A percentile compares a stretch with the other conserved stretches of the same genome.
Conservation (phyloP, 768 basidiomycete species). For the Trametes coccinea region DNA sequence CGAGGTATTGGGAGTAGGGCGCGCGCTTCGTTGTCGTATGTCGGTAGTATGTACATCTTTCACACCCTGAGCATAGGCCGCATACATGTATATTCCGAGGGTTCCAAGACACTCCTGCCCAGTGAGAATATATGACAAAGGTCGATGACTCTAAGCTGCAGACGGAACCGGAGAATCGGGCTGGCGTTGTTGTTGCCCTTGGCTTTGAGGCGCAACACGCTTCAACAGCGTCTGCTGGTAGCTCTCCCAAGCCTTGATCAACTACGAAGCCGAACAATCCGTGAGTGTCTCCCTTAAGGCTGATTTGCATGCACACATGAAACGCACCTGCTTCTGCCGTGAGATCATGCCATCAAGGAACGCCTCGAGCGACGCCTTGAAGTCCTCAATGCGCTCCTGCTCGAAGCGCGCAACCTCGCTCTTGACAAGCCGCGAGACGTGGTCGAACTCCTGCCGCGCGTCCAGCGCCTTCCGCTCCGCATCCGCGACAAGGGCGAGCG, state of each 20-base stretch:
- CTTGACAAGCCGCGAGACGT: conserved; percentile 85
- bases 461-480: conserved; percentile 84
- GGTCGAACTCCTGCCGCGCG: conserved; percentile 85
- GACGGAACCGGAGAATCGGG: conserved; percentile 14
- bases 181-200: conserved; percentile 11
- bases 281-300: neutral
- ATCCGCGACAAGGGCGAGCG: conserved; percentile 84
- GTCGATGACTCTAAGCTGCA: neutral
- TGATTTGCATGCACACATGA: neutral
- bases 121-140: neutral
- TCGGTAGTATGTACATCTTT: no score
- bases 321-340: conserved; percentile 59
- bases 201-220: conserved; percentile 32
- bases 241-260: conserved; percentile 78
- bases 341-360: conserved; percentile 88
- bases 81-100: neutral
- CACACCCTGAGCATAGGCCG: no score
- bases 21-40: no score
- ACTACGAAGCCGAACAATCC: conserved; percentile 38
- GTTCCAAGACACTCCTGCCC: no score
- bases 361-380: conserved; percentile 78
- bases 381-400: conserved; percentile 90
- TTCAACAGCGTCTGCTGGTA: conserved; percentile 76
- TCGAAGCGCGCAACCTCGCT: conserved; percentile 89
- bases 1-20: conserved; percentile 74